These are phyloP conservation scores for Prosopis cineraria DNA, from an alignment of 306 rosid species.

Conservation along the genomic window DNA sequence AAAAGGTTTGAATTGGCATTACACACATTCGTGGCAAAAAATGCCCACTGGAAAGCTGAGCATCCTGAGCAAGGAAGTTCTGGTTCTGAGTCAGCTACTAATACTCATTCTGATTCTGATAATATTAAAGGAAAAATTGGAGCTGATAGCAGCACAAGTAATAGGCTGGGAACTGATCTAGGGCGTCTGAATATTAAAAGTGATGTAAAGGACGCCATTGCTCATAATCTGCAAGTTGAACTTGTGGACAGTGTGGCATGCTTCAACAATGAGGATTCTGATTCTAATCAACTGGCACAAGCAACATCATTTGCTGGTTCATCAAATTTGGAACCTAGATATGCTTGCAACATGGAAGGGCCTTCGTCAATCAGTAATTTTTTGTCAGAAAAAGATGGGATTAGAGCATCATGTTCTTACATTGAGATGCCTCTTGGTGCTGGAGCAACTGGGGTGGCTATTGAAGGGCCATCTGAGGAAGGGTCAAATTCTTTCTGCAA, in stretches of 20 bases:
- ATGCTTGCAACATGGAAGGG: slow-evolving; percentile 65
- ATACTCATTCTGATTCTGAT: slow-evolving; percentile 56
- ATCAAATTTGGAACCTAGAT: slow-evolving; percentile 60
- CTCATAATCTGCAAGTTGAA: slow-evolving; percentile 60
- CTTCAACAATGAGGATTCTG: slow-evolving; percentile 51
- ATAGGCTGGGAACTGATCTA: slow-evolving; percentile 67
- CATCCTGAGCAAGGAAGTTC: slow-evolving; percentile 66
- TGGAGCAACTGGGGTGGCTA: slow-evolving; percentile 65
- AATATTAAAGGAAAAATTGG: slow-evolving; percentile 53
- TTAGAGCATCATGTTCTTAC: slow-evolving; percentile 58
- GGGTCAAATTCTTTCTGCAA: slow-evolving; percentile 68
- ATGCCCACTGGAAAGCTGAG: slow-evolving; percentile 67
- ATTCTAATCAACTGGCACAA: slow-evolving; percentile 59
- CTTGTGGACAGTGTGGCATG: slow-evolving; percentile 50
- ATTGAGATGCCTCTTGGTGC: slow-evolving; percentile 60
- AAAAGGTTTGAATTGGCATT: slow-evolving; percentile 89
- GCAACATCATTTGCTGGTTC: slow-evolving; percentile 52
- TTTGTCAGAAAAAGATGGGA: slow-evolving; percentile 50
- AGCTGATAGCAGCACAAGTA: slow-evolving; percentile 46
- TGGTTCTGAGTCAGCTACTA: slow-evolving; percentile 58
- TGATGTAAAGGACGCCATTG: slow-evolving; percentile 52
- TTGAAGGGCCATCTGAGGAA: slow-evolving; percentile 94
- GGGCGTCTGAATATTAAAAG: slow-evolving; percentile 59
- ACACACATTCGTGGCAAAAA: slow-evolving; percentile 69
- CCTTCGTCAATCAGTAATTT: slow-evolving; percentile 61